Evolutionary conservation across 345 rosid species (phyloP).

Genomic region (Bruguiera parviflora): DNA sequence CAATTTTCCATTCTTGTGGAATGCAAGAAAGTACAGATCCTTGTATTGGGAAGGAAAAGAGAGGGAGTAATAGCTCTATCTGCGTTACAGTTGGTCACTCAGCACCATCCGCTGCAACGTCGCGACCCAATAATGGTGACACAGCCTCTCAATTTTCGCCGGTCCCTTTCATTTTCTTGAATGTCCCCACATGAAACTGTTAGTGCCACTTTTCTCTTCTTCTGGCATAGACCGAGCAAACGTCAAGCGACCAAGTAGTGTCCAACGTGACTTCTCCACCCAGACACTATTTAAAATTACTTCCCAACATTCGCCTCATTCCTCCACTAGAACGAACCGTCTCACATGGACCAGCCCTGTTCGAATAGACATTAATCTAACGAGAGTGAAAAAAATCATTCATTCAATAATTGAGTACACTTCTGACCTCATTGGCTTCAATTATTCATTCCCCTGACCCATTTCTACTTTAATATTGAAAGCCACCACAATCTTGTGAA

Average conservation of each 20-base stretch:
- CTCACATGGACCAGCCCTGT: conserved; percentile 45
- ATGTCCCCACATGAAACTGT: conserved; percentile 6
- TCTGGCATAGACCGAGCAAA: not conserved
- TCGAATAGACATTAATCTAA: conserved; percentile 13
- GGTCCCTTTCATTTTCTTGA: not conserved
- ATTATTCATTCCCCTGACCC: conserved; percentile 32
- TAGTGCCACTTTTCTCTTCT: conserved; percentile 4
- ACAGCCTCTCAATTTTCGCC: conserved; percentile 10
- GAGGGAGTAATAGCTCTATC: no score
- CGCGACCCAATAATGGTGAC: not conserved
- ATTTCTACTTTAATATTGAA: conserved; percentile 11
- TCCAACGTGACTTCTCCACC: conserved; percentile 14
- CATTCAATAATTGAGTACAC: conserved; percentile 25
- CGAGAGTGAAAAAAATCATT: not conserved
- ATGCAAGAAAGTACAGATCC: no score
- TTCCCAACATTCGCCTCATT: conserved; percentile 8
- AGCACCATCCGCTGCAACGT: no score
- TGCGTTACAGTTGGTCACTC: no score
- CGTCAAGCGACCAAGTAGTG: conserved; percentile 33
- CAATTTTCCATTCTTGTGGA: no score
- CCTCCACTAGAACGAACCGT: conserved; percentile 9
- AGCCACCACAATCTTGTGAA: conserved; percentile 21
- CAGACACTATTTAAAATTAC: not conserved
- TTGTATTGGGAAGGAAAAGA: no score
- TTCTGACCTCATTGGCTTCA: conserved; percentile 18